Conservation (phyloP, 805 yeast genomes). For the Zygosaccharomyces gambellarensis region DNA sequence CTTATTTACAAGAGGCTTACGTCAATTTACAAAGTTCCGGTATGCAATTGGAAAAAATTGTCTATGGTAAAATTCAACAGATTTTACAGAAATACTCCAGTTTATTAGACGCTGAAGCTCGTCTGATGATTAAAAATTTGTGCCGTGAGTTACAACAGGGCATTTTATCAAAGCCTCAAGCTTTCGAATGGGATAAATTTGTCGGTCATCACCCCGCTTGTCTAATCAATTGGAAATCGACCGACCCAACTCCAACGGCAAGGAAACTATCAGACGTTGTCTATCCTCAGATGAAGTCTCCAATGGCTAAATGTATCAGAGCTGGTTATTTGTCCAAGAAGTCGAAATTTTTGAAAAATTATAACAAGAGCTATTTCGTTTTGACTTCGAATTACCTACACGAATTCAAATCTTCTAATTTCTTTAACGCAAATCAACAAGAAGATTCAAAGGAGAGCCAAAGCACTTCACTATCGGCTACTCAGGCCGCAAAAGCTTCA, state of each 20-base stretch:
- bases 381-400: constrained; percentile 63
- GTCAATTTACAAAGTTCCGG: constrained; percentile 62
- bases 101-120: constrained; percentile 49
- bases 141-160: constrained; percentile 40
- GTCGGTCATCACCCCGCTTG: constrained; percentile 44
- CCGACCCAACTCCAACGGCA: constrained; percentile 38
- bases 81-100: constrained; percentile 48
- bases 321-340: constrained; percentile 59
- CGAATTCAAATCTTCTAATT: constrained; percentile 49
- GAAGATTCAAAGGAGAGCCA: constrained; percentile 31
- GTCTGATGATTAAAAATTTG: constrained; percentile 51
- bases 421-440: constrained; percentile 21
- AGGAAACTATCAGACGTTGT: constrained; percentile 47
- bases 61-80: constrained; percentile 57
- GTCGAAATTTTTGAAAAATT: constrained; percentile 56
- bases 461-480: constrained; percentile 9
- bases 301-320: constrained; percentile 48
- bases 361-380: constrained; percentile 60
- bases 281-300: constrained; percentile 52
- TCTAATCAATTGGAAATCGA: constrained; percentile 37
- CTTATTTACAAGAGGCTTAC: constrained; percentile 60
- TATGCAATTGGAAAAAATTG: constrained; percentile 57
- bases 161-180: constrained; percentile 52
- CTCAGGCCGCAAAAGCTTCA: constrained; percentile 40
- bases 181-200: constrained; percentile 66